Evolutionary conservation across 1,284 basidiomycete genomes (phyloP).

Genomic region (Ceratobasidium sp.): DNA sequence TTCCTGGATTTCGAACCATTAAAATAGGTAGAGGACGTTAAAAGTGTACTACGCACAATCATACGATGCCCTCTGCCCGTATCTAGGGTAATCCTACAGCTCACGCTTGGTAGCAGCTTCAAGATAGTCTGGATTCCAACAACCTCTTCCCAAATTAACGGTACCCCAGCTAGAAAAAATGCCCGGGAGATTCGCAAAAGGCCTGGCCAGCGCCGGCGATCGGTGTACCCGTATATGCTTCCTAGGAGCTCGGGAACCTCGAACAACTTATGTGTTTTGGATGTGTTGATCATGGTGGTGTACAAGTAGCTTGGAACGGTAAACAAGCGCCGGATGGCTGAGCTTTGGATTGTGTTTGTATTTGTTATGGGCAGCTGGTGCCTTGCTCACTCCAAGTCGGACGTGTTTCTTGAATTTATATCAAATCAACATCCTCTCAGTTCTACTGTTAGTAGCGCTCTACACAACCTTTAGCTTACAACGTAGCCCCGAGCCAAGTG

Average conservation of each 20-base stretch:
- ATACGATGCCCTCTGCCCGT: no score
- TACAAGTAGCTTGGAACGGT: neutral
- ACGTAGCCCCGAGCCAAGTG: no score
- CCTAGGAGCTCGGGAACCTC: neutral
- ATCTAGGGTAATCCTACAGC: no score
- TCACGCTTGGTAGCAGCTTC: neutral
- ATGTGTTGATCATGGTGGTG: neutral
- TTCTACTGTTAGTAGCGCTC: no score
- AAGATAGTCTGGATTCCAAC: neutral
- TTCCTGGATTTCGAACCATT: neutral
- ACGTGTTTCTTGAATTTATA: no score
- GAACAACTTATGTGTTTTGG: neutral
- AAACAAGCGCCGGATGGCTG: no score
- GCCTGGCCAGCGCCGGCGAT: neutral
- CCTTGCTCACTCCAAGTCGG: no score
- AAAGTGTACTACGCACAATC: neutral
- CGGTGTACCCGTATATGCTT: neutral
- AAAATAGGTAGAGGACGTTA: neutral
- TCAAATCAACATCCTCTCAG: no score
- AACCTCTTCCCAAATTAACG: constrained; percentile 6
- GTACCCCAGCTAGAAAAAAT: neutral
- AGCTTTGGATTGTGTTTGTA: no score
- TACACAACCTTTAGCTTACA: no score
- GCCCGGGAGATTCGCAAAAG: neutral
- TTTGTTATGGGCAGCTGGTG: no score